phyloP scores from a whole-genome alignment of 2,329 filamentous ascomycete species.

The Nigrospora sphaerica region DNA sequence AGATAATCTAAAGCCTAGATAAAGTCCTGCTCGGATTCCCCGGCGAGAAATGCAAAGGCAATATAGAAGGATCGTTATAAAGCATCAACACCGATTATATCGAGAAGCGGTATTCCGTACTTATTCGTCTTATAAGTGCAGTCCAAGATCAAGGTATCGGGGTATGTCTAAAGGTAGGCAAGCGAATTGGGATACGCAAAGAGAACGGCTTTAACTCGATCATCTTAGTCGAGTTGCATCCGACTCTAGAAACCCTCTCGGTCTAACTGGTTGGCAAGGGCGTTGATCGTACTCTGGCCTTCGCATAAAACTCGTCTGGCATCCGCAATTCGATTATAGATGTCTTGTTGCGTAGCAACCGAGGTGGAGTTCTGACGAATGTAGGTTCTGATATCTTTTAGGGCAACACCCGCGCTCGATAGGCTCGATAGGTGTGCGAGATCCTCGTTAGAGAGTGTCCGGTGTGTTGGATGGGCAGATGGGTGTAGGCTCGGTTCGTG shows the following conservation, averaged over 20 bases:
- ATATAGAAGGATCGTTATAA: too few relatives aligned
- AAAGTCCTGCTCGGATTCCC: slow-evolving; percentile 12
- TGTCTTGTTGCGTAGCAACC: slow-evolving; percentile 11
- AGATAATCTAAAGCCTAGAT: slow-evolving; percentile 11
- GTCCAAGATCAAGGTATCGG: slow-evolving; percentile 10
- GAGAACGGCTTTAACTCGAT: slow-evolving; percentile 11
- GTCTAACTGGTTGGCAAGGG: neutral
- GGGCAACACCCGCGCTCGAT: slow-evolving; percentile 5
- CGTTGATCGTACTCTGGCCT: neutral
- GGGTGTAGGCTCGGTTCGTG: slow-evolving; percentile 3
- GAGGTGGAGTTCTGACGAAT: slow-evolving; percentile 5
- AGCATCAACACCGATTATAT: too few relatives aligned
- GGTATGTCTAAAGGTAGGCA: slow-evolving; percentile 11
- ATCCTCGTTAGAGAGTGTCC: slow-evolving; percentile 1
- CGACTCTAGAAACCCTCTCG: slow-evolving; percentile 10
- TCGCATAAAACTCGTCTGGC: neutral
- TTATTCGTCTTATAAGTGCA: slow-evolving; percentile 17
- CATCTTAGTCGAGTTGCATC: slow-evolving; percentile 8
- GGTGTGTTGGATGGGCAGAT: neutral
- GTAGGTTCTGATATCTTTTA: slow-evolving; percentile 9
- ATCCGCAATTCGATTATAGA: slow-evolving; percentile 11
- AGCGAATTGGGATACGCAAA: slow-evolving; percentile 14
- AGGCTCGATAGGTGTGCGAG: slow-evolving; percentile 2
- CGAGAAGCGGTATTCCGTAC: slow-evolving; percentile 10
- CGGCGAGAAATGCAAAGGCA: slow-evolving; percentile 14